Evolutionary conservation across 768 basidiomycete genomes (phyloP), one percentile per base, ranked within the genome.

Genomic region (Suillus fuscotomentosus): DNA sequence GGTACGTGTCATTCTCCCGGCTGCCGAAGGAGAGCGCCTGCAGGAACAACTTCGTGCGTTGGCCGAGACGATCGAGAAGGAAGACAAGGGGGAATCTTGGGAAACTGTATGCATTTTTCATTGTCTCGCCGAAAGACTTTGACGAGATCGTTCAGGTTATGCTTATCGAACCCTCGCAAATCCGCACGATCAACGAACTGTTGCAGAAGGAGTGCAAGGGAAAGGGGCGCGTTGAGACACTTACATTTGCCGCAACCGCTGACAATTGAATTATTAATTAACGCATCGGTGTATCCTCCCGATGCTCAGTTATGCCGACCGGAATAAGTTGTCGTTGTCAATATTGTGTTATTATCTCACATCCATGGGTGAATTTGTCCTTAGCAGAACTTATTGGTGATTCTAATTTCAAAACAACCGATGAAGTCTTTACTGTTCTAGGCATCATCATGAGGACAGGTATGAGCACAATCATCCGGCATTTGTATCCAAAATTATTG

Each of bases 201-300:
- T 77, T 99, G 65, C 92, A 95, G 74, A 92, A 91, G 73, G 92
- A 98, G 73, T 90, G 90, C 72, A 96, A 97, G 75, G 94, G 94
- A 20, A 85, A 86, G 68, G 93, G 94, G 1, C 82, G 91, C 60
- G 80, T 98, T 47, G 97, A 98, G 77, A 96, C 95, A 0, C 73
- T 94, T 70, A 81, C 87, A 14, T 87, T 91, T 66, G 83, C 90
- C 50, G 89, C 89, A 1, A 89, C 85, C 7, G 84, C 86, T 1
- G 75, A 36, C 17, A 70, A 10, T 60, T 76, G 66, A 64, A 63
- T 45, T 15, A 24, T 14, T 14, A 36, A 45, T 2, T 34, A 41
- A n/a, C 10, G 24, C 38, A 14, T 24, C 43, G 42, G 31, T 36
- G 5, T 54, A 27, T 59, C 17, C 24, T 59, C 41, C 17, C 57